Evolutionary conservation across 2,329 filamentous ascomycete species (phyloP).

Genomic region (Aspergillus versicolor): DNA sequence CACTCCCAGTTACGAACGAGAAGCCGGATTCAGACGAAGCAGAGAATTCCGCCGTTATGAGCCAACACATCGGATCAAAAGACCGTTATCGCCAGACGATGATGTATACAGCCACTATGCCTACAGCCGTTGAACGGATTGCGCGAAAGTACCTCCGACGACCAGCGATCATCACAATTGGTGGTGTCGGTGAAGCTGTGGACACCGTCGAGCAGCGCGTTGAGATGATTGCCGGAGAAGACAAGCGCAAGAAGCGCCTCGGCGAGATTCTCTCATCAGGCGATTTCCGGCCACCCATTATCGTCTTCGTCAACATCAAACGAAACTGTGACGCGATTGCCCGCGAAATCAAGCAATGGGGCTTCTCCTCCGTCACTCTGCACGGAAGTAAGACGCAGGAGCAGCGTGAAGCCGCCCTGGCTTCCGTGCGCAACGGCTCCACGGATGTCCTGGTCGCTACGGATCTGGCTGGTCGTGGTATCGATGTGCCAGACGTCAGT

Average conservation of each 20-base stretch:
- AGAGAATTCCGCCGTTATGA: constrained; percentile 84
- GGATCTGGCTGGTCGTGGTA: constrained; percentile 93
- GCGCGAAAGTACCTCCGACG: constrained; percentile 94
- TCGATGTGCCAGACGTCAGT: constrained; percentile 91
- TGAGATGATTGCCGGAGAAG: constrained; percentile 85
- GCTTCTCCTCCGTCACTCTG: constrained; percentile 83
- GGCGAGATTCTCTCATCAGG: constrained; percentile 79
- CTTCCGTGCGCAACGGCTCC: constrained; percentile 74
- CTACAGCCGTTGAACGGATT: constrained; percentile 84
- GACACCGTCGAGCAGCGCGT: constrained; percentile 97
- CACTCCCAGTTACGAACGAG: constrained; percentile 86
- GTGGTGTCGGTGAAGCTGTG: constrained; percentile 90
- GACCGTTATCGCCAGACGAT: constrained; percentile 94
- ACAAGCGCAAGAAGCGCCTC: constrained; percentile 95
- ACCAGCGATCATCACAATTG: constrained; percentile 91
- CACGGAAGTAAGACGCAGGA: constrained; percentile 98
- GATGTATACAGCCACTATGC: constrained; percentile 99
- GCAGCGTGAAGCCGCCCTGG: constrained; percentile 89
- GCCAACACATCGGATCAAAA: constrained; percentile 68
- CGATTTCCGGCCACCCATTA: constrained; percentile 85
- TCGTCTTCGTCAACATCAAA: constrained; percentile 99
- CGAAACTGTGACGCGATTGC: constrained; percentile 96
- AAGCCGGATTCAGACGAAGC: constrained; percentile 93
- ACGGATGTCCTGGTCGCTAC: constrained; percentile 92
- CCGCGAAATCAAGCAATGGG: constrained; percentile 90